Conservation (phyloP, 257 asterid genomes). For the Parsonsia alboflavescens region DNA sequence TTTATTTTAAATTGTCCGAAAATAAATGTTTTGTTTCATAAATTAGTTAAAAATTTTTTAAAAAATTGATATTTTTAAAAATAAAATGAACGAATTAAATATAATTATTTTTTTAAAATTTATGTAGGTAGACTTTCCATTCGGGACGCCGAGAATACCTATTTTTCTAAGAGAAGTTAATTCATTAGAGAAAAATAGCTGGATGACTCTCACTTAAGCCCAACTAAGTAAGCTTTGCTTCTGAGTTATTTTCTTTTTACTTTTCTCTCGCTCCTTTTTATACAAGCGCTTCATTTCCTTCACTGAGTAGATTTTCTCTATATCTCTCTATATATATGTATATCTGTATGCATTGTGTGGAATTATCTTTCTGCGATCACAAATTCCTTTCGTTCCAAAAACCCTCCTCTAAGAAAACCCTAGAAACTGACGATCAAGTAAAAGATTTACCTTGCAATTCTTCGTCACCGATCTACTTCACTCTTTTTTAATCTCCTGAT, state of each 20-base stretch:
- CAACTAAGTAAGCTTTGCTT: not conserved
- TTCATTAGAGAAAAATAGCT: no score
- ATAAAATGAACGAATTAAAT: no score
- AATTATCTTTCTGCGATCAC: conserved; percentile 18
- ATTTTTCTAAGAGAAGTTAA: no score
- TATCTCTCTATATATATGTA: not conserved
- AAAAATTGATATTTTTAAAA: no score
- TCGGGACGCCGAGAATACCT: no score
- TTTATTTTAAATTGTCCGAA: no score
- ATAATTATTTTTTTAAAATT: no score
- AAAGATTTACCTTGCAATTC: conserved; percentile 8
- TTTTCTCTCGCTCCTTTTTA: not conserved
- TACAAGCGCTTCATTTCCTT: not conserved
- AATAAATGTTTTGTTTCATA: no score
- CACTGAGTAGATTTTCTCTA: not conserved
- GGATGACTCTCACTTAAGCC: no score
- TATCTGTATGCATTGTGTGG: not conserved
- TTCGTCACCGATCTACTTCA: conserved; percentile 15
- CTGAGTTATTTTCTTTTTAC: no score
- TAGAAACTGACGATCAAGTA: conserved; percentile 17
- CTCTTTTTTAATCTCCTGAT: not conserved
- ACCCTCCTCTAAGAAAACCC: conserved; percentile 27
- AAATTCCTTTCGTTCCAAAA: conserved; percentile 16
- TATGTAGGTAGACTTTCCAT: no score
- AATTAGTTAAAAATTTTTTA: no score